phyloP scores from a whole-genome alignment of 805 yeast species.

The Saturnispora galanensis region DNA sequence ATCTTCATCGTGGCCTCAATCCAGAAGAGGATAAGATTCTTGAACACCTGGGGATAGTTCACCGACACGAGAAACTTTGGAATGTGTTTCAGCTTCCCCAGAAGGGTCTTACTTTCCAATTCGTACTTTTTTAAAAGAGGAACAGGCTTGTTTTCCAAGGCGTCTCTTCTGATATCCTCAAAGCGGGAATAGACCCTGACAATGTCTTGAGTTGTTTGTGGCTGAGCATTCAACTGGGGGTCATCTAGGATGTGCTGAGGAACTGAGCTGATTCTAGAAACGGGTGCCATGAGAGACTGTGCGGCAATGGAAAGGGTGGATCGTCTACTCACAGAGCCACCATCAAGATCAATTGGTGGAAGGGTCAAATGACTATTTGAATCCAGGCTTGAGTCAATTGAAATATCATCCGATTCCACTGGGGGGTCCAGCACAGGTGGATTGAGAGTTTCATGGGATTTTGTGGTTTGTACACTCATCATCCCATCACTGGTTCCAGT shows the following conservation, averaged over 20 bases:
- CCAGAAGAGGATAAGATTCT: slow-evolving; percentile 10
- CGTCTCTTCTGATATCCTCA: slow-evolving; percentile 23
- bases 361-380: too few relatives aligned
- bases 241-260: slow-evolving; percentile 20
- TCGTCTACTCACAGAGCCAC: neutral
- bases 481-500: neutral
- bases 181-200: slow-evolving; percentile 43
- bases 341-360: neutral
- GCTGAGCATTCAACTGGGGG: neutral
- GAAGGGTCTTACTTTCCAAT: neutral
- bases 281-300: neutral
- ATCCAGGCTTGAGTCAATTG: neutral
- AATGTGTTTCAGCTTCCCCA: slow-evolving; percentile 1
- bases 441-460: slow-evolving; percentile 1
- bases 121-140: neutral
- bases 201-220: slow-evolving; percentile 37
- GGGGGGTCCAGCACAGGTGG: neutral
- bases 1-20: slow-evolving; percentile 53
- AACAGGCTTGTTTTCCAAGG: slow-evolving; percentile 3
- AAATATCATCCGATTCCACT: neutral
- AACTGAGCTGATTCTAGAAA: slow-evolving; percentile 9
- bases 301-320: neutral
- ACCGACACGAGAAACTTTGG: slow-evolving; percentile 2
- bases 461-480: neutral
- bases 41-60: slow-evolving; percentile 7